Evolutionary conservation across 73 alveolate species (phyloP).

Genomic region (Chromera velia): DNA sequence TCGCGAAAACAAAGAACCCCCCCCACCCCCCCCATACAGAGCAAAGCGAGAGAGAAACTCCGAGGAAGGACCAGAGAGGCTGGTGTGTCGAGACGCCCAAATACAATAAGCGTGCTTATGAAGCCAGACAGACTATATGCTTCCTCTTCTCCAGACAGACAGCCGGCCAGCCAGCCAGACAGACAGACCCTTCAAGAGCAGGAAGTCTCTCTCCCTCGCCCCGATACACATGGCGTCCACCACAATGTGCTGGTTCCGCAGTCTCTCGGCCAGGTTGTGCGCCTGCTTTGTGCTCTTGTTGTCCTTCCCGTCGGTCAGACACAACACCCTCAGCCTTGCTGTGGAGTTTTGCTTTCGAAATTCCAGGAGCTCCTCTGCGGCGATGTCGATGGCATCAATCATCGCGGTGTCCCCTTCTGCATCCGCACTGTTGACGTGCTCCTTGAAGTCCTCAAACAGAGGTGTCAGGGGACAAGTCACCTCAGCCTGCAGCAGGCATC

Average conservation of each 20-base stretch:
- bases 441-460: background rate
- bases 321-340: background rate
- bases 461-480: constrained; percentile 2
- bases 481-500: no score
- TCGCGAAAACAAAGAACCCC: no score
- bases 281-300: background rate
- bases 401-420: constrained; percentile 6
- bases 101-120: no score
- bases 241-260: background rate
- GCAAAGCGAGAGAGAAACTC: no score
- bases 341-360: background rate
- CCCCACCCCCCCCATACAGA: no score
- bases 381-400: constrained; percentile 8
- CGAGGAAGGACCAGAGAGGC: no score
- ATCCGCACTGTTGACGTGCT: background rate
- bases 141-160: no score
- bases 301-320: constrained; percentile 4
- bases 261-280: background rate
- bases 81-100: no score
- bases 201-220: background rate
- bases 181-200: background rate
- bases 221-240: constrained; percentile 15
- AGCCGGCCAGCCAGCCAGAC: no score
- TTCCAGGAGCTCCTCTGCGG: background rate
- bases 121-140: no score